These are phyloP conservation scores for Metarhizium guizhouense DNA, from an alignment of 2,329 filamentous ascomycete species.

Conservation along the genomic window DNA sequence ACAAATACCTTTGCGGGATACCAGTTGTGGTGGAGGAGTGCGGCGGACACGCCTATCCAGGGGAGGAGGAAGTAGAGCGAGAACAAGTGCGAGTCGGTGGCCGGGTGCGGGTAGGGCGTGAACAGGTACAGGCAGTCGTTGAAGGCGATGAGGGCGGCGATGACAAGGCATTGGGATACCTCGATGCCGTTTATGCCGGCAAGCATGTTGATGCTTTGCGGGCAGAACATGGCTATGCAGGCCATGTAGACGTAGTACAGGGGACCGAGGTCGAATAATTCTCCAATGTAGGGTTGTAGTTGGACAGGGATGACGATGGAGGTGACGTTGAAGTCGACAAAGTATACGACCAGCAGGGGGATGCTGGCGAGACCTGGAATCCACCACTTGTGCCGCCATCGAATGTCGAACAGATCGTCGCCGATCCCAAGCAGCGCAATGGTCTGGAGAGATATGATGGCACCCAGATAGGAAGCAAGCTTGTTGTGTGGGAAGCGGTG, in stretches of 20 bases:
- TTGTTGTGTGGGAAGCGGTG: constrained; percentile 94
- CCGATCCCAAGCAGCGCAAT: constrained; percentile 87
- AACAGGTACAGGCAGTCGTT: constrained; percentile 88
- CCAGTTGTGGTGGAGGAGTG: constrained; percentile 87
- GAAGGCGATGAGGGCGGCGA: constrained; percentile 71
- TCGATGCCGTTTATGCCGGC: constrained; percentile 99
- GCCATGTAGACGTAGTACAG: constrained; percentile 98
- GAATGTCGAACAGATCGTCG: constrained; percentile 95
- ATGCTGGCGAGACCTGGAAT: constrained; percentile 92
- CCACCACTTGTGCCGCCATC: constrained; percentile 98
- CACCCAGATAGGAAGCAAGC: constrained; percentile 91
- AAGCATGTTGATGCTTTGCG: constrained; percentile 99
- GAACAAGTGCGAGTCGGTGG: constrained; percentile 92
- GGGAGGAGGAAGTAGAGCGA: constrained; percentile 90
- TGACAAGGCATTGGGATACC: constrained; percentile 85
- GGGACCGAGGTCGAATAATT: constrained; percentile 71
- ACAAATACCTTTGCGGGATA: constrained; percentile 93
- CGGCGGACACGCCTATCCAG: constrained; percentile 85
- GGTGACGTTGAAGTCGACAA: constrained; percentile 96
- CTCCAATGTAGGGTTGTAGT: constrained; percentile 74
- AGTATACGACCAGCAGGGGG: constrained; percentile 92
- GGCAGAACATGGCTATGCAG: constrained; percentile 90
- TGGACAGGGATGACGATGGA: constrained; percentile 86
- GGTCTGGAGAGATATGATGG: constrained; percentile 83
- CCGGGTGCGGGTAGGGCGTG: constrained; percentile 79